phyloP scores from a whole-genome alignment of 2,329 filamentous ascomycete species.

The Epichloe brachyelytri region DNA sequence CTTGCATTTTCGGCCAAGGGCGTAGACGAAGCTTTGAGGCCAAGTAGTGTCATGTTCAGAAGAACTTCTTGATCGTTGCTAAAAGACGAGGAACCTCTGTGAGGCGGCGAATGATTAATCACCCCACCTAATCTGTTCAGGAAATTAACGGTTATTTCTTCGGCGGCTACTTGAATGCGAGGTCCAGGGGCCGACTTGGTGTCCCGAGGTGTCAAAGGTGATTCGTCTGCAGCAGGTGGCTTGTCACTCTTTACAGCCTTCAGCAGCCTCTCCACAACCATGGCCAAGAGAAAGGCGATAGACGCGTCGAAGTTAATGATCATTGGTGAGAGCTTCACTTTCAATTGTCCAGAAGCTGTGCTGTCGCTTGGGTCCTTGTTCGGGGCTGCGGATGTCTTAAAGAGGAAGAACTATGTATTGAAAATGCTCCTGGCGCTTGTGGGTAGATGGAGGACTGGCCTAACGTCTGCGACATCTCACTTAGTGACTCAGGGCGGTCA shows the following conservation, averaged over 20 bases:
- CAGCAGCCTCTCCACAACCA: constrained; percentile 36
- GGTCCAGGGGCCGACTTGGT: constrained; percentile 12
- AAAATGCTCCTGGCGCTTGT: constrained; percentile 50
- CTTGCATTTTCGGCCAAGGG: not conserved
- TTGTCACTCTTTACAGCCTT: constrained; percentile 26
- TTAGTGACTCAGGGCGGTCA: constrained; percentile 14
- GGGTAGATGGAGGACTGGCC: constrained; percentile 28
- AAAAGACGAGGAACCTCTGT: constrained; percentile 27
- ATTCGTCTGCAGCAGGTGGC: constrained; percentile 5
- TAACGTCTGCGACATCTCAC: constrained; percentile 19
- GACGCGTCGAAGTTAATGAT: constrained; percentile 43
- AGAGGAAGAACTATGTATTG: constrained; percentile 19
- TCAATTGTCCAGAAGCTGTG: constrained; percentile 17
- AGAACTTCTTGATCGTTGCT: constrained; percentile 37
- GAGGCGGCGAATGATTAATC: constrained; percentile 34
- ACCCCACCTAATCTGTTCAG: constrained; percentile 41
- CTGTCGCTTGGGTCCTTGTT: not conserved
- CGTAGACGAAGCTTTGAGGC: constrained; percentile 22
- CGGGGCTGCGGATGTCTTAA: not conserved
- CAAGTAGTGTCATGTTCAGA: constrained; percentile 35
- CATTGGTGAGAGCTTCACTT: constrained; percentile 39
- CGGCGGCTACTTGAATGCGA: constrained; percentile 30
- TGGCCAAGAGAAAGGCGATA: constrained; percentile 40
- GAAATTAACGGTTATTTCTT: constrained; percentile 41
- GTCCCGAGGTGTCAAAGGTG: constrained; percentile 7